phyloP scores from a whole-genome alignment of 306 rosid species.

The Castanea mollissima region DNA sequence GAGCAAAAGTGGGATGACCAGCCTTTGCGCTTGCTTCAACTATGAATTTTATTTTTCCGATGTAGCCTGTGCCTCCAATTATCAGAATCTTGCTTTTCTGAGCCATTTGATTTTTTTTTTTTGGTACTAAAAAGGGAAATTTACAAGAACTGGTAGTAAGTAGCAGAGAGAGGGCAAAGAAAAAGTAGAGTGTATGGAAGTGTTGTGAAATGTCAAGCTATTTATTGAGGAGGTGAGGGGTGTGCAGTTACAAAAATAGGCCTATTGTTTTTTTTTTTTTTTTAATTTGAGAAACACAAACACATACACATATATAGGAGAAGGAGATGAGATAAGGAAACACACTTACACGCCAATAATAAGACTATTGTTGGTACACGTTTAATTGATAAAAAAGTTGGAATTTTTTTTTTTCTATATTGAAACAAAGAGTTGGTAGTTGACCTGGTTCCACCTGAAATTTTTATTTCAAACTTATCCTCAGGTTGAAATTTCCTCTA shows the following conservation, averaged over 20 bases:
- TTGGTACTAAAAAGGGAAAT: no score
- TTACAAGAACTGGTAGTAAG: not conserved
- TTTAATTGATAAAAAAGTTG: no score
- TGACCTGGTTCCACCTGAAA: no score
- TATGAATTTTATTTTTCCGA: conserved; percentile 47
- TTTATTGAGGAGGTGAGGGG: not conserved
- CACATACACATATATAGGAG: no score
- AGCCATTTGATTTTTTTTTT: conserved; percentile 9
- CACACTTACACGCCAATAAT: no score
- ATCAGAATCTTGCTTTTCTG: conserved; percentile 51
- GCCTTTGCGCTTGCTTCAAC: conserved; percentile 63
- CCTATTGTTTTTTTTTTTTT: not conserved
- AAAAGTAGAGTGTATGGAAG: no score
- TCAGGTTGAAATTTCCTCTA: no score
- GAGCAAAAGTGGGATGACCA: conserved; percentile 56
- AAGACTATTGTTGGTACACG: not conserved
- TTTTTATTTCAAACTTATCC: no score
- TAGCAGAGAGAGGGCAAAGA: not conserved
- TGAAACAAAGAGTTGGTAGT: no score
- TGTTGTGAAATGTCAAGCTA: not conserved
- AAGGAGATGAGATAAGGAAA: no score
- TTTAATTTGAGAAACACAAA: no score
- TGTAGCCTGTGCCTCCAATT: conserved; percentile 73
- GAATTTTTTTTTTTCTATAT: no score
- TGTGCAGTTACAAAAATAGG: conserved; percentile 1